Conservation (phyloP, 192 early-diverging fungal genomes). For the Phycomyces blakesleeanus region DNA sequence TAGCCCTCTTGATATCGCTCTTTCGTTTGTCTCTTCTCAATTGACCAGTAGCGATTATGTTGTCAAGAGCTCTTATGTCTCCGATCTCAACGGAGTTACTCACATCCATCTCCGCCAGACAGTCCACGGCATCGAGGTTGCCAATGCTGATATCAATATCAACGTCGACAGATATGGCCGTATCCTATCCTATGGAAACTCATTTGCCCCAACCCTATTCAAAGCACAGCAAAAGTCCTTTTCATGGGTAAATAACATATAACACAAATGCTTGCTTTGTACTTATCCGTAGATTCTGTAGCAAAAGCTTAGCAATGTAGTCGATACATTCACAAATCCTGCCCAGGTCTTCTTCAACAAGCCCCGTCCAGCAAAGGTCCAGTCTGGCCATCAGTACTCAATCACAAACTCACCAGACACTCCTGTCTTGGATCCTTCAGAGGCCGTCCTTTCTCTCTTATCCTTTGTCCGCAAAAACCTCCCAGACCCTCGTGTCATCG, state of each 20-base stretch:
- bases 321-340: neutral
- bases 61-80: constrained; percentile 67
- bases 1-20: constrained; percentile 41
- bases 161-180: constrained; percentile 65
- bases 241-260: constrained; percentile 9
- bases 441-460: constrained; percentile 63
- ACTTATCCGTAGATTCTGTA: too few species aligned
- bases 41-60: constrained; percentile 43
- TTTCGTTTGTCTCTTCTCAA: constrained; percentile 42
- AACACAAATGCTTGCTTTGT: too few species aligned
- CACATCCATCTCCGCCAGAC: constrained; percentile 83
- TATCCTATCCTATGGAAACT: constrained; percentile 72
- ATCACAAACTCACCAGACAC: neutral
- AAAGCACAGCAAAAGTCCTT: neutral
- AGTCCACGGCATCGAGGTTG: constrained; percentile 63
- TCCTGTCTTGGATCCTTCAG: constrained; percentile 52
- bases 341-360: neutral
- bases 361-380: neutral
- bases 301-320: neutral
- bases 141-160: constrained; percentile 82
- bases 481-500: constrained; percentile 26
- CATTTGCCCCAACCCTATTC: constrained; percentile 43
- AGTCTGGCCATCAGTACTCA: neutral
- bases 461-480: constrained; percentile 54
- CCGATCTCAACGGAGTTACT: constrained; percentile 70